Conservation (phyloP, 1,139 yeast species). For the Candida glucosophila region DNA sequence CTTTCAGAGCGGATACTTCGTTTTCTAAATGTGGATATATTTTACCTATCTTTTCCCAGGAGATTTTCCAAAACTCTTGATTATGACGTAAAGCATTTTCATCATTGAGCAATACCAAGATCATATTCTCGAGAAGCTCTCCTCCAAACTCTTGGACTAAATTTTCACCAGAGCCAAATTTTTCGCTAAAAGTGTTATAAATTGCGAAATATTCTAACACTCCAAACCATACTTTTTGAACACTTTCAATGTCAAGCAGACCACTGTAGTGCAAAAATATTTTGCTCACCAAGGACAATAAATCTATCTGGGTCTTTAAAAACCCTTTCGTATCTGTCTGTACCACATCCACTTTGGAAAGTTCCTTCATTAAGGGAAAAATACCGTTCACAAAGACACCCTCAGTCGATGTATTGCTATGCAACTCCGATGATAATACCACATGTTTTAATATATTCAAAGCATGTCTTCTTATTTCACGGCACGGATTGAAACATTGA, state of each 20-base stretch:
- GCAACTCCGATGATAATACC: conserved; percentile 24
- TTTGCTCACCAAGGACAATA: conserved; percentile 61
- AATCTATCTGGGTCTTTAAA: conserved; percentile 55
- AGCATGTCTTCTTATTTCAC: conserved; percentile 64
- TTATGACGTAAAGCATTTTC: too few relatives aligned
- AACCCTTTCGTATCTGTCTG: conserved; percentile 60
- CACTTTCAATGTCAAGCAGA: conserved; percentile 15
- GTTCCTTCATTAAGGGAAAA: conserved; percentile 62
- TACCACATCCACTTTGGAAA: conserved; percentile 59
- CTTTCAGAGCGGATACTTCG: conserved; percentile 12
- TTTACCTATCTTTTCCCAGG: conserved; percentile 37
- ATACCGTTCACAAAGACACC: conserved; percentile 67
- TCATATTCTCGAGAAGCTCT: conserved; percentile 57
- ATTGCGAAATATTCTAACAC: conserved; percentile 24
- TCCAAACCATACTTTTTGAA: conserved; percentile 26
- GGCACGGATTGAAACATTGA: conserved; percentile 83
- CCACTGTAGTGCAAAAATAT: conserved; percentile 50
- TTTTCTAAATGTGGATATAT: conserved; percentile 36
- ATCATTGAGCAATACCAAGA: conserved; percentile 25
- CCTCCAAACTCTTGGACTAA: conserved; percentile 46
- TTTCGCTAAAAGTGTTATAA: conserved; percentile 14
- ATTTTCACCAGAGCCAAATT: conserved; percentile 23
- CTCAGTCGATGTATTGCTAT: conserved; percentile 28
- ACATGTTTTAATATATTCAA: conserved; percentile 43
- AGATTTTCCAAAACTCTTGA: conserved; percentile 19